Percentiles rank a stretch among this genome's conserved stretches.
These are phyloP conservation scores for Deuterostichococcus epilithicus DNA, from an alignment of 139 green algal species.

Conservation along the genomic window DNA sequence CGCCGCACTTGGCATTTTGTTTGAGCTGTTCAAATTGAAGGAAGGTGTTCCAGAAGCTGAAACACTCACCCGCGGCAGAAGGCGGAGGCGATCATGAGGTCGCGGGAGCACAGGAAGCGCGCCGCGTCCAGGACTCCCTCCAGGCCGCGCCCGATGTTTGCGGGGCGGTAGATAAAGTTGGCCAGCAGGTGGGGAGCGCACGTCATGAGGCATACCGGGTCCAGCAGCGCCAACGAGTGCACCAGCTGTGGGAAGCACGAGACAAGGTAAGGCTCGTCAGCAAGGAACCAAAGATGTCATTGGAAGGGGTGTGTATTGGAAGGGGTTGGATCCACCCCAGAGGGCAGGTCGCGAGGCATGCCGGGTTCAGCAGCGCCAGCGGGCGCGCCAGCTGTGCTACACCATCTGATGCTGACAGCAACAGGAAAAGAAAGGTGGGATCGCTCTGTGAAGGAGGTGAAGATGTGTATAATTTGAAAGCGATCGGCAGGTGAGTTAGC, in stretches of 20 bases:
- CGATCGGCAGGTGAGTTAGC: no score
- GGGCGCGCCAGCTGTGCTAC: slow-evolving; percentile 21
- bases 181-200: slow-evolving; percentile 51
- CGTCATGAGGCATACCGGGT: slow-evolving; percentile 49
- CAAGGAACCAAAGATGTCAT: no score
- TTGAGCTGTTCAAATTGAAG: no score
- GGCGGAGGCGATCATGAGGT: slow-evolving; percentile 47
- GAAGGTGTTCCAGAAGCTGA: no score
- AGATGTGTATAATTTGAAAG: no score
- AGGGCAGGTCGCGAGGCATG: slow-evolving; percentile 47
- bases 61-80: slow-evolving; percentile 43
- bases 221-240: slow-evolving; percentile 32
- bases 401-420: background rate
- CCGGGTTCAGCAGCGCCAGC: slow-evolving; percentile 42
- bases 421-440: no score
- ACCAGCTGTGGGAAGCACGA: slow-evolving; percentile 10
- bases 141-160: background rate
- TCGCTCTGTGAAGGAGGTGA: no score
- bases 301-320: no score
- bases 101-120: slow-evolving; percentile 37
- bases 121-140: slow-evolving; percentile 16
- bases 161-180: slow-evolving; percentile 46
- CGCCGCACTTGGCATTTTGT: no score
- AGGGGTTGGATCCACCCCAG: no score
- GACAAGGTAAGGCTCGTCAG: background rate